Evolutionary conservation across 805 yeast species (phyloP), one percentile per base, ranked within the genome.

Genomic region (Zygoascus bituminiphila): DNA sequence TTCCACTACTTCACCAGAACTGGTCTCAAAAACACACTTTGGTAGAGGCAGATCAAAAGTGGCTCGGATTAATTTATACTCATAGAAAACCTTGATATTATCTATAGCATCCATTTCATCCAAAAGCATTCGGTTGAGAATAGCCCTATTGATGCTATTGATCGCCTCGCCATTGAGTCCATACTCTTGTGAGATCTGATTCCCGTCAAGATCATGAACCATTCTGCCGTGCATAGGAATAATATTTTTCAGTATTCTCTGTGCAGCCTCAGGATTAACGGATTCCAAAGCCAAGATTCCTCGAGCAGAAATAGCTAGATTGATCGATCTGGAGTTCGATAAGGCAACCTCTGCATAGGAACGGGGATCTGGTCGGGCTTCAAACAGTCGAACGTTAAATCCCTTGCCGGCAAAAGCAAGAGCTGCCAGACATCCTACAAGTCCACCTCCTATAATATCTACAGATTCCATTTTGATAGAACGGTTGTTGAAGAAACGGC

Each of bases 221-320:
- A 88, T 88, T 39, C 97, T 71, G 1, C 95, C 96, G 38, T 76
- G 68, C 91, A 89, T 85, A 2, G 96, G 96, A 22, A 86, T 82
- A 21, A 85, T 76, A 38, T 77, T 76, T 26, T 70, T 65, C 52
- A 84, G 59, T 1, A 88, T 73, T 22, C 79, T 60, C 0, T 68
- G 63, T 10, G 83, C 78, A 70, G 88, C 70, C 12, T 68, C 73
- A 0, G 66, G 62, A 60, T 84, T 88, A 10, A 88, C 80, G 44
- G 71, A 73, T 20, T 72, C 66, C 60, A 89, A 65, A 0, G 96
- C 84, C 23, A 73, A 67, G 48, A 88, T 81, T 1, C 96, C 97
- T 45, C 97, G 73, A 47, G 79, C 81, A 43, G 91, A 81, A n/a
- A 89, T 83, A 0, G 96, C 96, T 53, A 89, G 70, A 60, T 89